Base-by-base conservation (phyloP, 2,329 filamentous ascomycete species). In the Grosmannia serpens region DNA sequence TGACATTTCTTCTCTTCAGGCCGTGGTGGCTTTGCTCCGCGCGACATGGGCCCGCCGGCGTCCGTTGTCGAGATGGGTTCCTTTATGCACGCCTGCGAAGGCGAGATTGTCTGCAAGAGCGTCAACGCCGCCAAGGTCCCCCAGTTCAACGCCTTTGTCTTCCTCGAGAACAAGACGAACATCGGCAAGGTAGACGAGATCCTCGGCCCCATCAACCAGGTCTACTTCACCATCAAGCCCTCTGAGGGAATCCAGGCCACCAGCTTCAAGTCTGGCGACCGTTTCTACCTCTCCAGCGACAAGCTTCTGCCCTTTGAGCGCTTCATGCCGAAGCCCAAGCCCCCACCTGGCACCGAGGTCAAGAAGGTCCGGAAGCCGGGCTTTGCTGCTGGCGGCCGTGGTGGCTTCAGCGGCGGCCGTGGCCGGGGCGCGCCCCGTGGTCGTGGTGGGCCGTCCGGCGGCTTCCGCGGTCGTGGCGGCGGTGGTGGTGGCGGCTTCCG, bases 91-190 rank as follows among this genome's bases (percentile, higher is more conserved):
- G 86, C 91, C 60, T 92, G 89, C 77, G 94, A 99, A 76, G 92
- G 92, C 72, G 94, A 99, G 75, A 94, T 99, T 82, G 87, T 99
- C 67, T 96, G 92, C 87, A 86, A 91, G 75, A 95, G 89, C 66
- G 87, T 88, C 75, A 97, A 96, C 80, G 59, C 62, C 22, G 79
- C 87, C 67, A 97, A 97, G 77, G 87, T 99, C 64, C 94, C 94
- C 62, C 95, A 95, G 79, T 99, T 99, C 86, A 97, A 96, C 79
- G 94, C 94, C 62, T 91, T 91, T 66, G 95, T 99, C 74, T 99
- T 94, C 78, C 87, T 97, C 68, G 92, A 97, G 82, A 99, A 97
- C 81, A 99, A 97, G 87, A 63, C 61, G n/a, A 92, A 88, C 52
- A 84, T 99, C 72, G 94, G 94, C 73, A 97, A 97, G 77, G 88